A percentile compares a stretch with the other conserved stretches of the same genome.
Evolutionary conservation across 352 stramenopile species (phyloP).

Genomic region (Pythium sukuiense): DNA sequence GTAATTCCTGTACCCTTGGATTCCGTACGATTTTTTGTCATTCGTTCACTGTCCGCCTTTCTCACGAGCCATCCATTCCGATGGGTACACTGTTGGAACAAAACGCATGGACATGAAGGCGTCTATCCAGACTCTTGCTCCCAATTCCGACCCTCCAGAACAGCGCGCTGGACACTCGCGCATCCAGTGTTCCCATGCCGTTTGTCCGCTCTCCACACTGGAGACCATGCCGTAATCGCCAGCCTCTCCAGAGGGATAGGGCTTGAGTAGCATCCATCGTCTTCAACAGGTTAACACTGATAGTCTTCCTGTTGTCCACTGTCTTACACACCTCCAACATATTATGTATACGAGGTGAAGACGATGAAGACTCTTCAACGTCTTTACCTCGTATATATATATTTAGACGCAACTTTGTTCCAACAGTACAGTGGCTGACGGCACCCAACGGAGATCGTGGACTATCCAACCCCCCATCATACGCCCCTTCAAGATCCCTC

Average conservation of each 20-base stretch:
- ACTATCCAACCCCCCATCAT: neutral
- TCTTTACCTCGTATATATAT: too few relatives aligned
- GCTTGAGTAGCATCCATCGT: neutral
- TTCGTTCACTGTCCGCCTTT: slow-evolving; percentile 1
- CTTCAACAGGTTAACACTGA: slow-evolving; percentile 1
- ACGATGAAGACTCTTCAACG: too few relatives aligned
- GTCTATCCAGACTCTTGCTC: neutral
- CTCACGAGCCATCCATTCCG: neutral
- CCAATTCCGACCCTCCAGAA: neutral
- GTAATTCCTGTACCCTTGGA: too few relatives aligned
- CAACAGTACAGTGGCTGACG: neutral
- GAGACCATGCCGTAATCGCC: neutral
- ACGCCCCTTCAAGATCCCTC: neutral
- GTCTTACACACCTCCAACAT: too few relatives aligned
- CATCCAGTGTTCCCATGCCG: too few relatives aligned
- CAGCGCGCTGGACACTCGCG: neutral
- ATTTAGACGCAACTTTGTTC: too few relatives aligned
- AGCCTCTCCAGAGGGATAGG: neutral
- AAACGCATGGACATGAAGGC: neutral
- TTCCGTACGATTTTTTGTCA: too few relatives aligned
- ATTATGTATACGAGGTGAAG: too few relatives aligned
- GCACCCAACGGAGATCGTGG: neutral
- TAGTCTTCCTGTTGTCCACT: too few relatives aligned
- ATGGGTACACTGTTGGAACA: neutral
- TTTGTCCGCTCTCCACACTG: too few relatives aligned